Evolutionary conservation across 164 flowering plant species (phyloP), one percentile per base, ranked within the genome.

Genomic region (Nymphaea thermarum): DNA sequence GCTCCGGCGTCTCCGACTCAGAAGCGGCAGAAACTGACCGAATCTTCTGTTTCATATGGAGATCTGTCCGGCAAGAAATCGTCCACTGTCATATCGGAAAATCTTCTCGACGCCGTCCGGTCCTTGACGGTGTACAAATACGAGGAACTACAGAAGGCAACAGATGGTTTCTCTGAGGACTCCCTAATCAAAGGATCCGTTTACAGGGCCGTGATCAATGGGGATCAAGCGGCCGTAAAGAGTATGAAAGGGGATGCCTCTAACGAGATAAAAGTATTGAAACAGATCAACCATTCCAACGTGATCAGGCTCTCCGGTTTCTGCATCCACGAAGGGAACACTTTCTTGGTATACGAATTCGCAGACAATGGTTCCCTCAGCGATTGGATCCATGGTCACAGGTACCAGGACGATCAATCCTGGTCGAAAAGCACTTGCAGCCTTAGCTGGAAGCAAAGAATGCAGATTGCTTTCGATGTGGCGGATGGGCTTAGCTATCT

Each of bases 401-500:
- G 61, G 60, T 2, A 43, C 18, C 44, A 66, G 12, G 55, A 47
- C 12, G 55, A 47, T 12, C 7, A 12, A 47, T 47, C 55, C 7
- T 47, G 55, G 55, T 47, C 55, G 16, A 14, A 15, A 60, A 43
- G 36, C 42, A 53, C 66, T 7, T 68, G 74, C 7, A 41, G 43
- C 14, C 80, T 84, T 43, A 68, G 69, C 5, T 89, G 96, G 93
- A 84, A 77, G 71, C 86, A 84, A 76, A 79, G 96, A 67, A 78
- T 84, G 70, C 86, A 84, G 76, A 81, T 90, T 69, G 91, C 96
- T 0, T 71, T 76, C 43, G 87, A 86, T 65, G 69, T 82, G 0
- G 86, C 96, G 0, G 82, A 82, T 62, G 96, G 86, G 43, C 77
- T 89, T 53, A 80, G 87, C 66, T 89, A 89, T 72, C 86, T 89